Percentiles rank a stretch among this genome's conserved stretches.
phyloP scores from a whole-genome alignment of 495 filamentous ascomycete species.

The Hypomontagnella monticulosa region DNA sequence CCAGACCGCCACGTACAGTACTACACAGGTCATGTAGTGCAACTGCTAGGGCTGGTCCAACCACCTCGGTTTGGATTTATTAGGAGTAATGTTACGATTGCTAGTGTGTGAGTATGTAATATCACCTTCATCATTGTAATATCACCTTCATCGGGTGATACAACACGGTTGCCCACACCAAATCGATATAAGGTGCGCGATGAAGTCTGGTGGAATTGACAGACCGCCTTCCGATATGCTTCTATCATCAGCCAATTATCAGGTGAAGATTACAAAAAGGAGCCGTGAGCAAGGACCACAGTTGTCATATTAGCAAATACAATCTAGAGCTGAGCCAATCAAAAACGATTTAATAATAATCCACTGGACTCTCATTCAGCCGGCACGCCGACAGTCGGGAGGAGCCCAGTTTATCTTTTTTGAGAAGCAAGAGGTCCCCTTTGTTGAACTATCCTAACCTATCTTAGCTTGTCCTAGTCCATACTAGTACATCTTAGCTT shows the following conservation, averaged over 20 bases:
- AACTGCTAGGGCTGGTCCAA: constrained; percentile 17
- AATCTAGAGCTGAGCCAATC: constrained; percentile 33
- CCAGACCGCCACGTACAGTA: constrained; percentile 25
- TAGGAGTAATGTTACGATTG: constrained; percentile 8
- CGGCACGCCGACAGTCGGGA: constrained; percentile 40
- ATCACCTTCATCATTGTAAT: constrained; percentile 40
- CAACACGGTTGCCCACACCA: constrained; percentile 3
- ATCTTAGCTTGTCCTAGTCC: constrained; percentile 16
- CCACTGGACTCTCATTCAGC: constrained; percentile 37
- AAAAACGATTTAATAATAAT: constrained; percentile 38
- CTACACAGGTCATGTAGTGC: neutral
- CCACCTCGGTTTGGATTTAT: constrained; percentile 8
- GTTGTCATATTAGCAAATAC: constrained; percentile 38
- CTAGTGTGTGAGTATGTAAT: too few relatives aligned
- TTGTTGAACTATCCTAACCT: neutral
- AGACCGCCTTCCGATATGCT: constrained; percentile 37
- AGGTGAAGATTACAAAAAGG: constrained; percentile 38
- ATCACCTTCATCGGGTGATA: constrained; percentile 36
- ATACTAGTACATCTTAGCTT: neutral
- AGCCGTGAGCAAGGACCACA: constrained; percentile 2
- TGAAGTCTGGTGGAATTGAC: constrained; percentile 20
- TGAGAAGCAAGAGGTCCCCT: constrained; percentile 25
- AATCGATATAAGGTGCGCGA: constrained; percentile 9
- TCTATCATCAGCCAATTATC: constrained; percentile 32
- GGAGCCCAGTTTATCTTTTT: constrained; percentile 26